phyloP scores from a whole-genome alignment of 805 yeast genomes.

The Candida gorgasii region DNA sequence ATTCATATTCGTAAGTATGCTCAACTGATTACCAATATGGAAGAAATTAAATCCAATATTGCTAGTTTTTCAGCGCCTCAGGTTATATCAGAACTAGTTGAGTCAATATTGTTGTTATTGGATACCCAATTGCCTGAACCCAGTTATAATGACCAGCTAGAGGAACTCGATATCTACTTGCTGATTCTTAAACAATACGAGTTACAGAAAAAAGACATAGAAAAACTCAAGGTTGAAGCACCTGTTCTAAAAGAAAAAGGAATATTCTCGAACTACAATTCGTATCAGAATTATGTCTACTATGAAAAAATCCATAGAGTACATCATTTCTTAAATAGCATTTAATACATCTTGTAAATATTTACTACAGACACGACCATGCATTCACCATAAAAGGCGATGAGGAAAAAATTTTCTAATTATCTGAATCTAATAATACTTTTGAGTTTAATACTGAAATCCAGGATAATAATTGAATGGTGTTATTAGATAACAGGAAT shows the following conservation, averaged over 20 bases:
- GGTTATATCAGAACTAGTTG: not conserved
- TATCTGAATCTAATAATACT: conserved; percentile 7
- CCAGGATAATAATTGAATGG: conserved; percentile 6
- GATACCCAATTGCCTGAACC: not conserved
- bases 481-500: conserved; percentile 10
- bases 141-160: conserved; percentile 1
- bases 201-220: not conserved
- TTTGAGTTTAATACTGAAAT: conserved; percentile 2
- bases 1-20: not conserved
- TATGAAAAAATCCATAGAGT: not conserved
- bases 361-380: not conserved
- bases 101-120: not conserved
- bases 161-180: not conserved
- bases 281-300: not conserved
- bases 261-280: not conserved
- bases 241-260: not conserved
- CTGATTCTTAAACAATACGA: not conserved
- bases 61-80: not conserved
- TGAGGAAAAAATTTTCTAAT: conserved; percentile 3
- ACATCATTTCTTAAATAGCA: too few species aligned
- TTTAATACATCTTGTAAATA: too few species aligned
- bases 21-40: not conserved
- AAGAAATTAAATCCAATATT: not conserved
- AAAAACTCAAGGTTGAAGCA: not conserved
- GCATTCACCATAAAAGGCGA: not conserved